A percentile compares a stretch with the other conserved stretches of the same genome.
Conservation (phyloP, 768 basidiomycete genomes). For the Trametes cubensis region DNA sequence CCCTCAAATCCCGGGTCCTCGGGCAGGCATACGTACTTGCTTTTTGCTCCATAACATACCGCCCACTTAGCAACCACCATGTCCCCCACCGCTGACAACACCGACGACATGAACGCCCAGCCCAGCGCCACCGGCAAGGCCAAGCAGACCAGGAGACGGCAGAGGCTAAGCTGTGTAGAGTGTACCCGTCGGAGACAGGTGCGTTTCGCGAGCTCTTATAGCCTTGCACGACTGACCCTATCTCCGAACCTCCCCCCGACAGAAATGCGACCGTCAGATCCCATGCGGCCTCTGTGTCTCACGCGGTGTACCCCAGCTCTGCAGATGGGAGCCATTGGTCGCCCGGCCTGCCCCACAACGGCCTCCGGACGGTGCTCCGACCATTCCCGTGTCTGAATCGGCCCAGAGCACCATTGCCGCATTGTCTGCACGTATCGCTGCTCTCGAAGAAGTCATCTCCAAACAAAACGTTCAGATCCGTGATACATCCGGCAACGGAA, state of each 20-base stretch:
- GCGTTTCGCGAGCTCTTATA: neutral
- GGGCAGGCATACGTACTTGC: neutral
- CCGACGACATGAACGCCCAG: neutral
- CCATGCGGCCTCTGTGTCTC: slow-evolving; percentile 37
- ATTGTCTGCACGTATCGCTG: slow-evolving; percentile 29
- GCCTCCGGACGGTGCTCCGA: slow-evolving; percentile 26
- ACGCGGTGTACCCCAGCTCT: slow-evolving; percentile 34
- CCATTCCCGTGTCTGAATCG: neutral
- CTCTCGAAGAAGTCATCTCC: slow-evolving; percentile 28
- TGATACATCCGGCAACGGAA: neutral
- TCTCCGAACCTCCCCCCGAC: slow-evolving; percentile 4
- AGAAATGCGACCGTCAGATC: slow-evolving; percentile 51
- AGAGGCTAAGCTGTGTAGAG: slow-evolving; percentile 57
- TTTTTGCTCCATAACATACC: neutral
- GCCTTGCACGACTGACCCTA: slow-evolving; percentile 10
- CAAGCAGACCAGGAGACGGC: slow-evolving; percentile 53
- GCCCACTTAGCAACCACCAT: neutral
- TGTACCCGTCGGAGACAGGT: slow-evolving; percentile 60
- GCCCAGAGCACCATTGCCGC: slow-evolving; percentile 27
- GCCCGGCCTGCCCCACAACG: slow-evolving; percentile 32
- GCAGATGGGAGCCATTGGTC: slow-evolving; percentile 36
- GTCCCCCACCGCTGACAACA: neutral
- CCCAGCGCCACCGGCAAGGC: slow-evolving; percentile 37
- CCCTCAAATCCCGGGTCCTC: neutral
- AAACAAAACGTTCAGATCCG: slow-evolving; percentile 11